Conservation (phyloP, 768 basidiomycete genomes). For the Leccinum fibrillosum region DNA sequence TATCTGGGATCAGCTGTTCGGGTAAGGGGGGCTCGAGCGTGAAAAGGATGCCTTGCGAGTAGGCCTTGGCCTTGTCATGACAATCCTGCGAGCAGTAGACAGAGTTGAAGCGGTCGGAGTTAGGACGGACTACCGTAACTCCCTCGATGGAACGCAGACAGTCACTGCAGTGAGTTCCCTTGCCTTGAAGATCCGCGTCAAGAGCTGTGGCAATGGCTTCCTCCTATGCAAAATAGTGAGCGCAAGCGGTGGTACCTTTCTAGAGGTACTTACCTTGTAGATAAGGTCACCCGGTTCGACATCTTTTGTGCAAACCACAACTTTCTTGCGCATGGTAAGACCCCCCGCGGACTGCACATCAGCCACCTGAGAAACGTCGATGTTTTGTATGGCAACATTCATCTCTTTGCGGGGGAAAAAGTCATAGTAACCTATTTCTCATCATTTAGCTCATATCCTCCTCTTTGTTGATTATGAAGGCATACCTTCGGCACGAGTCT, state of each 20-base stretch:
- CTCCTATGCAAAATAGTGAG: slow-evolving; percentile 48
- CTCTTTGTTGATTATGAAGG: slow-evolving; percentile 17
- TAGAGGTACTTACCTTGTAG: slow-evolving; percentile 53
- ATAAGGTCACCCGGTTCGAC: slow-evolving; percentile 70
- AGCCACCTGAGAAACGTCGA: slow-evolving; percentile 23
- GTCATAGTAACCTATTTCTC: slow-evolving; percentile 65
- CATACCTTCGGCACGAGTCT: slow-evolving; percentile 75
- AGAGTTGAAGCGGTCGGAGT: slow-evolving; percentile 51
- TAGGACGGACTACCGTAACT: slow-evolving; percentile 41
- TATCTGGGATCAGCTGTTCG: slow-evolving; percentile 32
- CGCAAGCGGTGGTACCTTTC: background rate
- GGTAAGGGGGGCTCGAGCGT: slow-evolving; percentile 63
- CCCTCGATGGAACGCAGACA: slow-evolving; percentile 62
- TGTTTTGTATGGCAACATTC: slow-evolving; percentile 58
- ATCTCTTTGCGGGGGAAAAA: slow-evolving; percentile 69
- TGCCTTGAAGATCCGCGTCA: slow-evolving; percentile 66
- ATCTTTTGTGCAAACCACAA: slow-evolving; percentile 64
- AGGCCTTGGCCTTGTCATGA: slow-evolving; percentile 48
- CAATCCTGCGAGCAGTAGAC: slow-evolving; percentile 76
- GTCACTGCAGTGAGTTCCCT: slow-evolving; percentile 68
- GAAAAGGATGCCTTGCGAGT: slow-evolving; percentile 71
- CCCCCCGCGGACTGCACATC: slow-evolving; percentile 10
- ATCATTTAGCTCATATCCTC: slow-evolving; percentile 15
- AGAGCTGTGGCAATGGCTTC: slow-evolving; percentile 67
- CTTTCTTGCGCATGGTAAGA: slow-evolving; percentile 40